Conservation (phyloP, 1,284 basidiomycete species). For the Macrocystidia cucumis region DNA sequence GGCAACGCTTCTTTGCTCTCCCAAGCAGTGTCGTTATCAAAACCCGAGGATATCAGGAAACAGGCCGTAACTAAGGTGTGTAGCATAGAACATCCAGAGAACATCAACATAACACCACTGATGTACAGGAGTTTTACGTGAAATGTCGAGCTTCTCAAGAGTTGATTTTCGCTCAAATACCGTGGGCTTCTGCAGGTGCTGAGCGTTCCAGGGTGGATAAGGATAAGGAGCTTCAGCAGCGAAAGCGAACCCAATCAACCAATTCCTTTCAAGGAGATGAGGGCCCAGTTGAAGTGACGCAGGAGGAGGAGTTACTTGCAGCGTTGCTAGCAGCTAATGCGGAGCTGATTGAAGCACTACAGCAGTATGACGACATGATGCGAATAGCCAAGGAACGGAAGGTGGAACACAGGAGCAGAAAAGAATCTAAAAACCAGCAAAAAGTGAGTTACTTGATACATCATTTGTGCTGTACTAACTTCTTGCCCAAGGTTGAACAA, state of each 20-base stretch:
- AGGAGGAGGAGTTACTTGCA: conserved; percentile 56
- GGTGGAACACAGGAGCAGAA: conserved; percentile 53
- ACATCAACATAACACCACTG: neutral
- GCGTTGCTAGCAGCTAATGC: conserved; percentile 59
- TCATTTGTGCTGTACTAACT: conserved; percentile 8
- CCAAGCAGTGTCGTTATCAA: conserved; percentile 56
- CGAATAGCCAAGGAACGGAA: conserved; percentile 56
- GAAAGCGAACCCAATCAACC: conserved; percentile 9
- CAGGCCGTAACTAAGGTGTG: conserved; percentile 56
- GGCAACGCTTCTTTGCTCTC: conserved; percentile 64
- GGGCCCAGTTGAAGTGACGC: conserved; percentile 34
- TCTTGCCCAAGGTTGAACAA: conserved; percentile 25
- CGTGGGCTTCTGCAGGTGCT: conserved; percentile 70
- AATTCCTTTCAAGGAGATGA: conserved; percentile 17
- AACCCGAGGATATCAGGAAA: conserved; percentile 54
- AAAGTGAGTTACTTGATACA: conserved; percentile 31
- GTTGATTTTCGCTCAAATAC: conserved; percentile 13
- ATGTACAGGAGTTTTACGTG: conserved; percentile 56
- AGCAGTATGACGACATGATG: conserved; percentile 56
- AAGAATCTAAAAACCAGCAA: conserved; percentile 47
- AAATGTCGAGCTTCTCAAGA: conserved; percentile 54
- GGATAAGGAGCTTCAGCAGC: conserved; percentile 14
- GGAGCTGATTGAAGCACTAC: conserved; percentile 31
- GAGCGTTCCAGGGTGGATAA: conserved; percentile 45
- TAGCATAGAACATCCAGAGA: too few species aligned